These are phyloP conservation scores for Dispira simplex DNA, from an alignment of 192 early-diverging fungal genomes.

Conservation along the genomic window DNA sequence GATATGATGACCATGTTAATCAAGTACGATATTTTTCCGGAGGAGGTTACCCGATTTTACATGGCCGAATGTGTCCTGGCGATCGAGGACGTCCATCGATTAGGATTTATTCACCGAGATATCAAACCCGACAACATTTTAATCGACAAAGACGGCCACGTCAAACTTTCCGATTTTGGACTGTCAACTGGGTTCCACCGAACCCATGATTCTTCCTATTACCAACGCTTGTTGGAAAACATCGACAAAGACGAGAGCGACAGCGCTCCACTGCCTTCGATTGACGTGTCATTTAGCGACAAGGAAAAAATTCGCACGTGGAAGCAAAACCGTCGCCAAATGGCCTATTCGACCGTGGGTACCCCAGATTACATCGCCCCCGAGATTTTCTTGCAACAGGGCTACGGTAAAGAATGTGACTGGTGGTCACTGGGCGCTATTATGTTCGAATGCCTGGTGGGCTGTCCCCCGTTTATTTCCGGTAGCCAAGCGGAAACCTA, in stretches of 20 bases:
- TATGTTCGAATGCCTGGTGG: constrained; percentile 98
- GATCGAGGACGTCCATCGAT: constrained; percentile 81
- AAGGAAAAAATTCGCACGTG: constrained; percentile 95
- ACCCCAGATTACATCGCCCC: constrained; percentile 98
- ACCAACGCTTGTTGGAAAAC: constrained; percentile 64
- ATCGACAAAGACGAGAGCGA: constrained; percentile 36
- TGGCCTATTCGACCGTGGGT: constrained; percentile 96
- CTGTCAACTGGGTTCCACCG: constrained; percentile 98
- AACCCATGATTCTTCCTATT: constrained; percentile 96
- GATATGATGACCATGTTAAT: constrained; percentile 99
- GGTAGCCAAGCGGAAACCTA: constrained; percentile 95
- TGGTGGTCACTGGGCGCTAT: constrained; percentile 99
- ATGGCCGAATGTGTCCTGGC: constrained; percentile 94
- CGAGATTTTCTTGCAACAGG: constrained; percentile 87
- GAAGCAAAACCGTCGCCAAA: constrained; percentile 88
- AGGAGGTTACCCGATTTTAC: constrained; percentile 96
- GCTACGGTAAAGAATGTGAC: constrained; percentile 96
- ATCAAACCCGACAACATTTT: constrained; percentile 83
- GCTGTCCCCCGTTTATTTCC: constrained; percentile 96
- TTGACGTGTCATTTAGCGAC: constrained; percentile 82
- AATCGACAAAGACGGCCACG: constrained; percentile 96
- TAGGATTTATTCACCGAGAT: constrained; percentile 90
- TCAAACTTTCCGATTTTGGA: constrained; percentile 99
- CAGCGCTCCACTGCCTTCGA: constrained; percentile 34
- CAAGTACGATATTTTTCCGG: constrained; percentile 94